Base-by-base conservation (phyloP, 176 grass and related monocot species). In the Ensete ventricosum region DNA sequence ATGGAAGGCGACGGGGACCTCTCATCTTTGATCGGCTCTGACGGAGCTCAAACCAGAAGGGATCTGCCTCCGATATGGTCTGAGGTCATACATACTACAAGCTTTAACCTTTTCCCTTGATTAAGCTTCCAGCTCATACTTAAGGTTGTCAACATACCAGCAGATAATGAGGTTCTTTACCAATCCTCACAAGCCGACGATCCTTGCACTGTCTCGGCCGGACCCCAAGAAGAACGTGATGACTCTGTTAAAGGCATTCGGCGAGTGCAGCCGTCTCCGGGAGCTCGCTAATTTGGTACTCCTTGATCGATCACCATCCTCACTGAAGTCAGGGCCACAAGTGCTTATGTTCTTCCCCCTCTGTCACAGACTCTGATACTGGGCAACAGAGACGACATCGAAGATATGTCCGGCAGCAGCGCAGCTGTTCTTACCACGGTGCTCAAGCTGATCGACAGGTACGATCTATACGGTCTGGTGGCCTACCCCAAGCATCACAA, bases 211-310 rank as follows among this genome's bases (percentile, higher is more conserved):
- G 50, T 93, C 94, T 2, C 77, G 90, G 24, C 94, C 94, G 20
- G 94, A 98, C 78, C 94, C 94, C 0, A 98, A 98, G 90, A 98
- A 98, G 85, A 98, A 98, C 55, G 77, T 98, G 54, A 91, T 85
- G 79, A 93, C 90, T 50, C 94, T 98, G 55, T 87, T 98, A 76
- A 98, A 98, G 77, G 94, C 94, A 5, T 98, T 88, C 74, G 94
- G 94, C 3, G 94, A 98, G 78, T 88, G 88, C 79, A 82, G 80
- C 0, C 82, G 84, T 0, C 90, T 98, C 22, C 85, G 91, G 27
- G 94, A 98, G 78, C 94, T 98, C 9, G 88, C 94, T 0, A 98
- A 98, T 48, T 78, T 98, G 73, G 92, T 96, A 87, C 8, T 52
- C 19, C 13, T n/a, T 26, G 14, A 8, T 1, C 9, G 11, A 3